Evolutionary conservation across 495 filamentous ascomycete genomes (phyloP).

Genomic region (Penicillium longicatenatum): DNA sequence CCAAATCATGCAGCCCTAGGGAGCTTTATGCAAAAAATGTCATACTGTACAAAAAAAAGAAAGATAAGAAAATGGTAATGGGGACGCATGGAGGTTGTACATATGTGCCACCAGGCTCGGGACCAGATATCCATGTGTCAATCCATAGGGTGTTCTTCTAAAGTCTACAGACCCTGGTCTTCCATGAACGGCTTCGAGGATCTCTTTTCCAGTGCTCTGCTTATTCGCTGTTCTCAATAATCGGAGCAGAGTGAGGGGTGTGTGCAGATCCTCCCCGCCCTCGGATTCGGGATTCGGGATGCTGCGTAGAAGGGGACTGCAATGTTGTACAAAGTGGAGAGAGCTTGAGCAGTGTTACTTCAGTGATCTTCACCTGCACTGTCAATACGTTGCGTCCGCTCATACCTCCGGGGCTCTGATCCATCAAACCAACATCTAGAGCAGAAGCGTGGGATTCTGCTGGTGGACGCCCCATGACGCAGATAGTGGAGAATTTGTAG

Average conservation of each 20-base stretch:
- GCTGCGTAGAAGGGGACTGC: not conserved
- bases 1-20: conserved; percentile 18
- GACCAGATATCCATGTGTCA: not conserved
- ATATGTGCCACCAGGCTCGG: not conserved
- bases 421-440: conserved; percentile 22
- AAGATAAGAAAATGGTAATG: not conserved
- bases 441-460: conserved; percentile 12
- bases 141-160: not conserved
- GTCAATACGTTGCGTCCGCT: not conserved
- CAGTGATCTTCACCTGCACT: not conserved
- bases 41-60: not conserved
- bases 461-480: conserved; percentile 28
- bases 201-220: conserved; percentile 3
- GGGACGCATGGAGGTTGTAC: not conserved
- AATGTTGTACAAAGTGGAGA: conserved; percentile 3
- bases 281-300: not conserved
- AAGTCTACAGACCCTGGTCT: not conserved
- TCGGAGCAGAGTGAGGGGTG: conserved; percentile 5
- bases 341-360: conserved; percentile 3
- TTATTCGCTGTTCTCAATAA: not conserved
- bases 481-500: conserved; percentile 22
- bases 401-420: conserved; percentile 10
- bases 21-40: not conserved
- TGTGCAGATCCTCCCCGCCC: conserved; percentile 7
- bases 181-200: not conserved